Conservation (phyloP, 2,329 filamentous ascomycete genomes). For the Aspergillus jensenii region DNA sequence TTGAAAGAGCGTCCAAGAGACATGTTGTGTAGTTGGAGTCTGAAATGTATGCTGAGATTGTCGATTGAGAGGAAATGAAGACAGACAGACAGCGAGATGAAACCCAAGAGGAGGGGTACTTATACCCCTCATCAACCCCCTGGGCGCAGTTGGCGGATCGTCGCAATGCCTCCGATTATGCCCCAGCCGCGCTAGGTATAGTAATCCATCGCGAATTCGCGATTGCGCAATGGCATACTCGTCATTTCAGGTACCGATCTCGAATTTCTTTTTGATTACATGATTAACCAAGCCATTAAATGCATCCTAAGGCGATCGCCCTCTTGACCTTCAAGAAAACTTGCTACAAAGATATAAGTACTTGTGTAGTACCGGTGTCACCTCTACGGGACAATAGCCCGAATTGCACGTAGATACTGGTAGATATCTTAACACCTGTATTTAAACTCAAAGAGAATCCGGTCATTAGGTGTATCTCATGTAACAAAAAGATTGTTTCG, state of each 20-base stretch:
- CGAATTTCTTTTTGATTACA: not conserved
- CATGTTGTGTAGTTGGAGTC: conserved; percentile 20
- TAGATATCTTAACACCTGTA: not conserved
- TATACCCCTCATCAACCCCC: not conserved
- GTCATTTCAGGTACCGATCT: not conserved
- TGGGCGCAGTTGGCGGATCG: not conserved
- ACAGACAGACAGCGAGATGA: not conserved
- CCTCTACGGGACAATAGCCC: too few species aligned
- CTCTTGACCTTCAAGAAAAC: not conserved
- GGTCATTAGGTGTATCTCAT: not conserved
- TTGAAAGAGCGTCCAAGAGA: conserved; percentile 38
- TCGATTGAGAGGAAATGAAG: not conserved
- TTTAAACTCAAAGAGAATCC: not conserved
- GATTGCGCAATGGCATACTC: conserved; percentile 2
- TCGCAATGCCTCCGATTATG: not conserved
- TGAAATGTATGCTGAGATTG: not conserved
- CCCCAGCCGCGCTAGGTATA: not conserved
- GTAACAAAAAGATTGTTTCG: not conserved
- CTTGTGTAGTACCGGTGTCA: too few species aligned
- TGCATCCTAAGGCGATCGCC: too few species aligned
- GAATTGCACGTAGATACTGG: not conserved
- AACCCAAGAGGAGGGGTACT: not conserved
- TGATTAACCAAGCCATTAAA: too few species aligned
- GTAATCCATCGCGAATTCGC: not conserved
- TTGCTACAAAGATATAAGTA: not conserved